phyloP scores from a whole-genome alignment of 2,329 filamentous ascomycete genomes.

The Fusarium brachygibbosum region DNA sequence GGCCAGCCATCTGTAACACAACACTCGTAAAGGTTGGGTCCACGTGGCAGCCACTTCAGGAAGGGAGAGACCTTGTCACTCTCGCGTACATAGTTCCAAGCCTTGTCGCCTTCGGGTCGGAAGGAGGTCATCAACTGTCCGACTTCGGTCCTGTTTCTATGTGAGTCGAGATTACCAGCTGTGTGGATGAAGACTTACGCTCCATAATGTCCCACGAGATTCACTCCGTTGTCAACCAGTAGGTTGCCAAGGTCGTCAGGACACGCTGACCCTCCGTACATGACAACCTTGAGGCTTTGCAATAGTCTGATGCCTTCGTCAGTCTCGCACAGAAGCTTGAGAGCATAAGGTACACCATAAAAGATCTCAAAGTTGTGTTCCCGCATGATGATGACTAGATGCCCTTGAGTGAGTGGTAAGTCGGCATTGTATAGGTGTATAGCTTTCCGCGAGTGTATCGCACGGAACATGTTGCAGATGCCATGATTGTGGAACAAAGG shows the following conservation, averaged over 20 bases:
- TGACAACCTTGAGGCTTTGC: slow-evolving; percentile 63
- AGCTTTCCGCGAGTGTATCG: slow-evolving; percentile 63
- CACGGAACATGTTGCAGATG: slow-evolving; percentile 66
- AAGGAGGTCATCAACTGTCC: slow-evolving; percentile 48
- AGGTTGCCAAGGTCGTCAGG: slow-evolving; percentile 69
- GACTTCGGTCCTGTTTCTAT: slow-evolving; percentile 38
- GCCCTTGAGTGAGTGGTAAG: slow-evolving; percentile 65
- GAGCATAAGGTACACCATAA: slow-evolving; percentile 71
- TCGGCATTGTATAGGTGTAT: slow-evolving; percentile 67
- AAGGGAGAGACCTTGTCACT: slow-evolving; percentile 37
- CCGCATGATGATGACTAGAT: slow-evolving; percentile 60
- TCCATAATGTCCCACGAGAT: slow-evolving; percentile 69
- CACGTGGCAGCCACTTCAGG: slow-evolving; percentile 13
- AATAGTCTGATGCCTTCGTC: slow-evolving; percentile 64
- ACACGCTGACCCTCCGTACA: slow-evolving; percentile 69
- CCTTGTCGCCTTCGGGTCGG: slow-evolving; percentile 40
- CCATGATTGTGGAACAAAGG: slow-evolving; percentile 72
- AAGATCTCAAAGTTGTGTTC: slow-evolving; percentile 62
- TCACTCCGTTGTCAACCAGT: slow-evolving; percentile 65
- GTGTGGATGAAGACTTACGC: slow-evolving; percentile 55
- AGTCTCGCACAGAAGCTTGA: slow-evolving; percentile 72
- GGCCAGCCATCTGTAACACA: slow-evolving; percentile 55
- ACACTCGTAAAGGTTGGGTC: slow-evolving; percentile 54
- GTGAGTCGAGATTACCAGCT: neutral
- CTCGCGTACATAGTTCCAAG: slow-evolving; percentile 52